These are phyloP conservation scores for Eucalyptus pumila DNA, from an alignment of 345 rosid genomes.

Conservation along the genomic window DNA sequence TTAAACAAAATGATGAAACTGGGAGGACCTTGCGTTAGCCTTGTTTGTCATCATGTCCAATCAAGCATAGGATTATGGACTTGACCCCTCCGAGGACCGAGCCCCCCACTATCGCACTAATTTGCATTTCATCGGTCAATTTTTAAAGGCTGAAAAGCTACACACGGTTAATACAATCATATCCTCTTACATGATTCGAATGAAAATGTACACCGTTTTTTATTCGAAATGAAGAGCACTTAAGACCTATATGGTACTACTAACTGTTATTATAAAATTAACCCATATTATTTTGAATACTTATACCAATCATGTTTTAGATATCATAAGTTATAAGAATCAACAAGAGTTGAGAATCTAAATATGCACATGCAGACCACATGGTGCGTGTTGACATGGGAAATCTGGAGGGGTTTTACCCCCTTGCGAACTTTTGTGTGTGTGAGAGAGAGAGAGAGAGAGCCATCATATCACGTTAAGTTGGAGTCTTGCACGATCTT, in stretches of 20 bases:
- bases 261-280: too few species aligned
- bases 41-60: neutral
- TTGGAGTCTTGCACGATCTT: neutral
- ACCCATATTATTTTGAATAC: neutral
- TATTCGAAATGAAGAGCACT: neutral
- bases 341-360: too few species aligned
- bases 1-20: neutral
- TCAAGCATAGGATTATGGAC: neutral
- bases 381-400: too few species aligned
- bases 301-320: neutral
- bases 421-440: too few species aligned
- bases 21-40: neutral
- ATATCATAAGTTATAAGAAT: neutral
- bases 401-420: too few species aligned
- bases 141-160: neutral
- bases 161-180: neutral
- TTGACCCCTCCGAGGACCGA: too few species aligned
- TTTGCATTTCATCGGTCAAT: neutral
- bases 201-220: neutral
- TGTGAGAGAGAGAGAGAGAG: too few species aligned
- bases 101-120: too few species aligned
- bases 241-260: neutral
- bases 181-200: neutral
- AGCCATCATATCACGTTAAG: neutral
- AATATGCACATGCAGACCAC: too few species aligned